These are phyloP conservation scores for Sclerotinia borealis DNA, from an alignment of 2,329 filamentous ascomycete genomes.

Conservation along the genomic window DNA sequence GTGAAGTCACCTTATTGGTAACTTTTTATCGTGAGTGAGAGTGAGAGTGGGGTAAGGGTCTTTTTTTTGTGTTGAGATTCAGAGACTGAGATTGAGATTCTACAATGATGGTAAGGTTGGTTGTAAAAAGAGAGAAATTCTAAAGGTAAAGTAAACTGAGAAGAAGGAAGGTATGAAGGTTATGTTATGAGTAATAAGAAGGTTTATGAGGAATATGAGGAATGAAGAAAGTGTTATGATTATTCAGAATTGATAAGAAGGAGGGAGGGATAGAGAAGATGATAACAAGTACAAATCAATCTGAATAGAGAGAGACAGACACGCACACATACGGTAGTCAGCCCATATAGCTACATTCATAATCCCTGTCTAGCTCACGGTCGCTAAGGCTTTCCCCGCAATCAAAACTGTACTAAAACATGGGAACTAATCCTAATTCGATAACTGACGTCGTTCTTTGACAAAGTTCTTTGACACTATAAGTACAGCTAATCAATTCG, in stretches of 20 bases:
- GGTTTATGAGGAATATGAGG: background rate
- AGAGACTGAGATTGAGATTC: no score
- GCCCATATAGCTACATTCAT: background rate
- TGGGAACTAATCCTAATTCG: background rate
- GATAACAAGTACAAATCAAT: background rate
- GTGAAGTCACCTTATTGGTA: background rate
- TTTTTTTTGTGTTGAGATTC: background rate
- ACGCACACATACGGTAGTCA: no score
- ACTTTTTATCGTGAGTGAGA: background rate
- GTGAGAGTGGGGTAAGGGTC: background rate
- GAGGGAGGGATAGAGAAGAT: background rate
- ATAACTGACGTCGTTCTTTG: background rate
- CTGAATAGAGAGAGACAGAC: background rate
- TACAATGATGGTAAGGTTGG: background rate
- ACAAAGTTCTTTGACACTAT: background rate
- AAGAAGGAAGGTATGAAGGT: background rate
- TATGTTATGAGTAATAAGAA: background rate
- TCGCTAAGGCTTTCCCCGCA: slow-evolving; percentile 3
- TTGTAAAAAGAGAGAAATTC: background rate
- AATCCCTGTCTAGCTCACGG: background rate
- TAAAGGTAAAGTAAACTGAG: background rate
- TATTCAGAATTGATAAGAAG: background rate
- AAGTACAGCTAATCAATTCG: background rate
- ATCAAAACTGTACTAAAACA: background rate
- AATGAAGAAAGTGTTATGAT: background rate